Conservation (phyloP, 148 eudicot species). For the Gaultheria prostrata region DNA sequence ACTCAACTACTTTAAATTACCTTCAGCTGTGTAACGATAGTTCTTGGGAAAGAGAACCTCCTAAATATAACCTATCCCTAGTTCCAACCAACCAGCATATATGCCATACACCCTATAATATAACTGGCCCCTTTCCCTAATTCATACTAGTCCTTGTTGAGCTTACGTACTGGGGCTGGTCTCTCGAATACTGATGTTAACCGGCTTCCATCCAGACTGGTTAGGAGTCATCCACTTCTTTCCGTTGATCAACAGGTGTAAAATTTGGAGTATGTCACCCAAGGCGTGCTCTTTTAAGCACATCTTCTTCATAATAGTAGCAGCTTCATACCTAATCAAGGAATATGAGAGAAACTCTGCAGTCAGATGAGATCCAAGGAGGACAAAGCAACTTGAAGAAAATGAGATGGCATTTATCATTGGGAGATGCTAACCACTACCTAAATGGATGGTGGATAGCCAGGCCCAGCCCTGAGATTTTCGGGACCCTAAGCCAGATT, state of each 20-base stretch:
- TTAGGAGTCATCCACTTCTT: slow-evolving; percentile 67
- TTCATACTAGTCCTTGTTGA: neutral
- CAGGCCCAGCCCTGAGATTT: too few species aligned
- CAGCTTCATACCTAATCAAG: slow-evolving; percentile 79
- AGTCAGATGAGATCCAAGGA: slow-evolving; percentile 3
- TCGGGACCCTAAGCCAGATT: too few species aligned
- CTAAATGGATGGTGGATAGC: neutral
- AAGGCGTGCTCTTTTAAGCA: slow-evolving; percentile 61
- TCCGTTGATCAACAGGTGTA: slow-evolving; percentile 52
- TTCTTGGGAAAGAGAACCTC: slow-evolving; percentile 11
- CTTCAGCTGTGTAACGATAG: neutral
- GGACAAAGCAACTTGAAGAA: neutral
- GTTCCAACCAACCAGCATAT: slow-evolving; percentile 9
- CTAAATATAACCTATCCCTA: neutral
- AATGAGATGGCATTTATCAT: neutral
- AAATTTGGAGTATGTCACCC: slow-evolving; percentile 68
- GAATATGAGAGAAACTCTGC: neutral
- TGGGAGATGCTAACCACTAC: neutral
- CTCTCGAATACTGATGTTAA: slow-evolving; percentile 50
- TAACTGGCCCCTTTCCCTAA: neutral
- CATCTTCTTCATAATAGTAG: slow-evolving; percentile 53
- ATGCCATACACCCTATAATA: neutral
- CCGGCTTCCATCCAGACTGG: slow-evolving; percentile 87
- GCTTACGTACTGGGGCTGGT: slow-evolving; percentile 31
- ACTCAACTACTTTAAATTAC: neutral